phyloP scores from a whole-genome alignment of 257 asterid genomes.

The Sherardia arvensis region DNA sequence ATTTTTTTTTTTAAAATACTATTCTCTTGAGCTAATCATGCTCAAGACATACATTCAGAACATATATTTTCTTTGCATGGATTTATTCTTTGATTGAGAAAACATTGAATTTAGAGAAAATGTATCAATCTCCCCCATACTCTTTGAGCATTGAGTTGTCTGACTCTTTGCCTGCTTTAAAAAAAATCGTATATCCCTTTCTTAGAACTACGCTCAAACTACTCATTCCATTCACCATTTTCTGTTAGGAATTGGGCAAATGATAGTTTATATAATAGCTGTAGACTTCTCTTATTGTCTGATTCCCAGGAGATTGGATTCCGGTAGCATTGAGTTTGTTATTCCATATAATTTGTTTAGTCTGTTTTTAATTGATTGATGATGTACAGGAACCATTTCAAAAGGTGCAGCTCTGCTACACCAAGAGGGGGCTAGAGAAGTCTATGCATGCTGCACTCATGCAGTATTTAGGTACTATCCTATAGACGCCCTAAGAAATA shows the following conservation, averaged over 20 bases:
- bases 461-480: constrained; percentile 72
- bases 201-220: not conserved
- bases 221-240: not conserved
- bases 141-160: not conserved
- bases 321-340: not conserved
- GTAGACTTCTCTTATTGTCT: not conserved
- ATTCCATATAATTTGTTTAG: constrained; percentile 6
- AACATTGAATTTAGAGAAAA: not conserved
- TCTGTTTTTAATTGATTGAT: constrained; percentile 11
- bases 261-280: not conserved
- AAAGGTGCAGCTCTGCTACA: constrained; percentile 90
- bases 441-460: constrained; percentile 90
- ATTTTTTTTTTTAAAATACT: not conserved
- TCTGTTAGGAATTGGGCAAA: not conserved
- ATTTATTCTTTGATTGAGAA: not conserved
- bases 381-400: constrained; percentile 66
- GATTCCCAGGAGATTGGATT: not conserved
- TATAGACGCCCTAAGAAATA: not conserved
- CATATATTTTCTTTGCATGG: not conserved
- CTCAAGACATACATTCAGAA: not conserved
- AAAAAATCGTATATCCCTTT: not conserved
- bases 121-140: not conserved
- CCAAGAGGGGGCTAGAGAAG: constrained; percentile 98
- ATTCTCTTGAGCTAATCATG: not conserved
- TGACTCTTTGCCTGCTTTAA: not conserved